These are phyloP conservation scores for Diddensiella caesifluorescens DNA, from an alignment of 805 yeast species.

Conservation along the genomic window DNA sequence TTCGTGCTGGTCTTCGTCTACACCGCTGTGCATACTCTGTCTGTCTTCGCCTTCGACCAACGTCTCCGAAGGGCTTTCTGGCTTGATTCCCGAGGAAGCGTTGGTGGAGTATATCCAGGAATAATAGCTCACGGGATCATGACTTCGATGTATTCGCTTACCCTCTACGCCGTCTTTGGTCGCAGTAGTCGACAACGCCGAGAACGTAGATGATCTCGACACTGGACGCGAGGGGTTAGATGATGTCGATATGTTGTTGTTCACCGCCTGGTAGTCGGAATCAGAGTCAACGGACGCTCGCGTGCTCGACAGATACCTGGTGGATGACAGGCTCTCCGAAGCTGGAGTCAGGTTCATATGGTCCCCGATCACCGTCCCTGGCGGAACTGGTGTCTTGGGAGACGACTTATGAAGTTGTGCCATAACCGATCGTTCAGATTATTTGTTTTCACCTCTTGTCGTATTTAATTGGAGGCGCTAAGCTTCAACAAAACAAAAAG, in stretches of 20 bases:
- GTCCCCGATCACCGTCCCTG: background rate
- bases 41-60: conserved; percentile 6
- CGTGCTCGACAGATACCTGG: conserved; percentile 19
- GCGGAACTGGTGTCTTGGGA: too few relatives aligned
- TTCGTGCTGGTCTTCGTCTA: conserved; percentile 1
- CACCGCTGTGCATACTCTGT: background rate
- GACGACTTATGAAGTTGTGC: too few relatives aligned
- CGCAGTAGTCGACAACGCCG: conserved; percentile 67
- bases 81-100: background rate
- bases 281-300: conserved; percentile 27
- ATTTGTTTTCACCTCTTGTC: too few relatives aligned
- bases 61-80: conserved; percentile 10
- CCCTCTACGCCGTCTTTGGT: conserved; percentile 74
- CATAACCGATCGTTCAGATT: too few relatives aligned
- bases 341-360: conserved; percentile 18
- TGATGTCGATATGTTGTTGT: conserved; percentile 8
- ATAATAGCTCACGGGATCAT: conserved; percentile 33
- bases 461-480: too few relatives aligned
- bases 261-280: conserved; percentile 24
- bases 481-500: too few relatives aligned
- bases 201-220: conserved; percentile 54
- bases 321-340: conserved; percentile 9
- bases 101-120: conserved; percentile 15
- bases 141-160: conserved; percentile 43
- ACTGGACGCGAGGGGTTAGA: conserved; percentile 46